Percentiles rank a stretch among this genome's conserved stretches.
Conservation (phyloP, 2,329 filamentous ascomycete genomes). For the Alternaria hordeiaustralica region DNA sequence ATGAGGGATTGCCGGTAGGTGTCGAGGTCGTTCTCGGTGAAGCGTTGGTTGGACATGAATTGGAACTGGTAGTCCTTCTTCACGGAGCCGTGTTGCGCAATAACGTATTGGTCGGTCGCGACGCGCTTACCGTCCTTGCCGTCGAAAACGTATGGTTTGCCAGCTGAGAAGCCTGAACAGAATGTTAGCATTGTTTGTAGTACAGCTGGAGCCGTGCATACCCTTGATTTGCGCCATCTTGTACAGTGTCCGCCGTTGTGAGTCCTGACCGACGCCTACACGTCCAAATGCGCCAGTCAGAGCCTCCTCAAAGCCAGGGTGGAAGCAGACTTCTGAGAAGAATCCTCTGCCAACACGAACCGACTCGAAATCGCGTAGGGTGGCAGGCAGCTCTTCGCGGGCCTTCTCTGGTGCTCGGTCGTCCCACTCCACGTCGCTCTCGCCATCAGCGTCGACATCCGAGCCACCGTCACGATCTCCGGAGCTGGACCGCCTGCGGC, state of each 20-base stretch:
- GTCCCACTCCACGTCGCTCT: slow-evolving; percentile 80
- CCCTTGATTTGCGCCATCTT: slow-evolving; percentile 89
- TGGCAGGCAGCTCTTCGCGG: slow-evolving; percentile 72
- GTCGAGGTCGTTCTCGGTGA: slow-evolving; percentile 85
- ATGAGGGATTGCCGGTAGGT: slow-evolving; percentile 79
- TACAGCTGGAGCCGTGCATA: slow-evolving; percentile 47
- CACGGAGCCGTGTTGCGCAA: slow-evolving; percentile 81
- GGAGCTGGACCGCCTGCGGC: slow-evolving; percentile 53
- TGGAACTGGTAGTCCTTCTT: slow-evolving; percentile 89
- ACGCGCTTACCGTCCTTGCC: slow-evolving; percentile 76
- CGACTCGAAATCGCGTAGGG: slow-evolving; percentile 82
- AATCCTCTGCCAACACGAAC: slow-evolving; percentile 83
- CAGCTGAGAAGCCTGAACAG: slow-evolving; percentile 71
- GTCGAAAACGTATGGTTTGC: slow-evolving; percentile 83
- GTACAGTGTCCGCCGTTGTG: slow-evolving; percentile 78
- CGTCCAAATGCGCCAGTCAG: slow-evolving; percentile 86
- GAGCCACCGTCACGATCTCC: slow-evolving; percentile 51
- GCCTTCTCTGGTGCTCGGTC: slow-evolving; percentile 58
- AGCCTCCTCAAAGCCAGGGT: slow-evolving; percentile 82
- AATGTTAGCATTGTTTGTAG: slow-evolving; percentile 28
- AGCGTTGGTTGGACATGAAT: slow-evolving; percentile 81
- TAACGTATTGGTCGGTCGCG: slow-evolving; percentile 83
- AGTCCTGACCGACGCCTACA: slow-evolving; percentile 80
- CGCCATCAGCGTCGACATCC: slow-evolving; percentile 69
- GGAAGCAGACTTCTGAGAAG: slow-evolving; percentile 91